Percentiles rank a stretch among this genome's conserved stretches.
These are phyloP conservation scores for Trichoderma sp. DNA, from an alignment of 2,329 filamentous ascomycete genomes.

Conservation along the genomic window DNA sequence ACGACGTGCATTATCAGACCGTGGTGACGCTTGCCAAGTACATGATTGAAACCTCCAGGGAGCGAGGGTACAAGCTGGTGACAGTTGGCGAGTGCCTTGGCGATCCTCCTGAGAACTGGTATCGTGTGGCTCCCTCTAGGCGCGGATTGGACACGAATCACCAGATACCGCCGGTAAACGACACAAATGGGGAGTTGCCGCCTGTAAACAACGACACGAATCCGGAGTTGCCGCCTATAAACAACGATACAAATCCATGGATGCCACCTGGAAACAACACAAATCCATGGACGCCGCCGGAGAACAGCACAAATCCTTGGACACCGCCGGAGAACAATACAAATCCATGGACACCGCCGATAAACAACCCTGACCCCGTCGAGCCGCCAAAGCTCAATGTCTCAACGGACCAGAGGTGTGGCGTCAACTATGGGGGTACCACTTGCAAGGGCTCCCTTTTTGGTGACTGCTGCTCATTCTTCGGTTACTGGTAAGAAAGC, in stretches of 20 bases:
- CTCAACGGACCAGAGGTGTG: constrained; percentile 39
- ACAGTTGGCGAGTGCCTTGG: constrained; percentile 58
- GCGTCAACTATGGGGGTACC: constrained; percentile 34
- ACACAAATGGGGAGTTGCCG: background rate
- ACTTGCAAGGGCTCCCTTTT: constrained; percentile 38
- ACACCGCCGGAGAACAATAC: background rate
- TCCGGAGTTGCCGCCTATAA: background rate
- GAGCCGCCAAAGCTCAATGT: constrained; percentile 25
- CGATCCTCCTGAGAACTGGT: constrained; percentile 53
- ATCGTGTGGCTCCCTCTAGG: constrained; percentile 36
- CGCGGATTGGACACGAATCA: constrained; percentile 19
- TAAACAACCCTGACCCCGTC: background rate
- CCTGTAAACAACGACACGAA: background rate
- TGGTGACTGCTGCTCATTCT: constrained; percentile 42
- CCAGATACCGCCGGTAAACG: background rate
- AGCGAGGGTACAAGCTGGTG: constrained; percentile 46
- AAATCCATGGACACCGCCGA: constrained; percentile 7
- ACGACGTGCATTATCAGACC: constrained; percentile 51
- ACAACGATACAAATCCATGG: background rate
- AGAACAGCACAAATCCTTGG: background rate
- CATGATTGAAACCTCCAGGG: constrained; percentile 43
- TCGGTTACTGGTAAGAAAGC: constrained; percentile 41
- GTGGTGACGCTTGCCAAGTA: constrained; percentile 42
- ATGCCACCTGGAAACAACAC: background rate
- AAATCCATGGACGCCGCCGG: constrained; percentile 6